These are phyloP conservation scores for Leccinum ochraceum DNA, from an alignment of 768 basidiomycete species.

Conservation along the genomic window DNA sequence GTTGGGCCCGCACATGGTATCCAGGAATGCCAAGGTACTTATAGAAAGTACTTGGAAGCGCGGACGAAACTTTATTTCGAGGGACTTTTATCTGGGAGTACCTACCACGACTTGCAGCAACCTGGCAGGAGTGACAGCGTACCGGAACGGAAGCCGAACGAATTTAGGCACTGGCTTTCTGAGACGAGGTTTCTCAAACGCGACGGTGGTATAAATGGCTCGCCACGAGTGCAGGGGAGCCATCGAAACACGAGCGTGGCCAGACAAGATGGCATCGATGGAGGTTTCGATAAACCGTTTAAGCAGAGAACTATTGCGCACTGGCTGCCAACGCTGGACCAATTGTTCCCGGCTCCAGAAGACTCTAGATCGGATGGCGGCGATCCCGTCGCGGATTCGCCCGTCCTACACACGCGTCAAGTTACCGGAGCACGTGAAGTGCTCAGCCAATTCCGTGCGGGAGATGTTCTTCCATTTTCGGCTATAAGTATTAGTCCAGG, in stretches of 20 bases:
- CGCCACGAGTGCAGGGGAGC: constrained; percentile 11
- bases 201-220: constrained; percentile 14
- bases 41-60: constrained; percentile 52
- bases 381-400: constrained; percentile 26
- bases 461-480: constrained; percentile 17
- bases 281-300: constrained; percentile 6
- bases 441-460: constrained; percentile 13
- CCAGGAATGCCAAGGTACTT: constrained; percentile 53
- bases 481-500: constrained; percentile 2
- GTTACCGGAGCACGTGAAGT: constrained; percentile 12
- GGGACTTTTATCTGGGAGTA: constrained; percentile 31
- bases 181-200: constrained; percentile 29
- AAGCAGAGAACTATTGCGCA: constrained; percentile 9
- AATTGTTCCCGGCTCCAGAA: constrained; percentile 24
- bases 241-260: constrained; percentile 18
- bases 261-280: constrained; percentile 12
- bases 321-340: constrained; percentile 25
- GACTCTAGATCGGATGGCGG: constrained; percentile 2
- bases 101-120: constrained; percentile 17
- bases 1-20: constrained; percentile 48
- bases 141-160: constrained; percentile 22
- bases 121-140: constrained; percentile 6
- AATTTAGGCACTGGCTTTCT: constrained; percentile 35
- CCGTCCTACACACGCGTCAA: constrained; percentile 23
- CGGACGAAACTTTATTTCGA: constrained; percentile 50